Percentiles rank a stretch among this genome's conserved stretches.
These are phyloP conservation scores for Rhamnella rubrinervis DNA, from an alignment of 331 rosid genomes.

Conservation along the genomic window DNA sequence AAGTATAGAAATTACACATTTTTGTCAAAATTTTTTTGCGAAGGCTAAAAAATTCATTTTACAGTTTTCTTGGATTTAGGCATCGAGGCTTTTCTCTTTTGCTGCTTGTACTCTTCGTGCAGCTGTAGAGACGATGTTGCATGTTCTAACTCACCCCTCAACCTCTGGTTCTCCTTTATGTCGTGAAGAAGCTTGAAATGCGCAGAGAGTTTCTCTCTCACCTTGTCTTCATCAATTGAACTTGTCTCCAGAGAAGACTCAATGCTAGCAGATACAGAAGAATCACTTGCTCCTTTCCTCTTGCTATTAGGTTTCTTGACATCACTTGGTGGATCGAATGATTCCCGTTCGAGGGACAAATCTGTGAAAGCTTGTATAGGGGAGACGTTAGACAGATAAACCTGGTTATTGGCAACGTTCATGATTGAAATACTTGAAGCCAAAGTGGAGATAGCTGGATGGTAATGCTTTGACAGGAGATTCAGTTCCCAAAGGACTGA, in stretches of 20 bases:
- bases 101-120: constrained; percentile 64
- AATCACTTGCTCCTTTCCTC: constrained; percentile 42
- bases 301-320: constrained; percentile 42
- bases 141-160: constrained; percentile 64
- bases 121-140: constrained; percentile 50
- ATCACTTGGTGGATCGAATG: constrained; percentile 41
- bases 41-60: neutral
- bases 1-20: neutral
- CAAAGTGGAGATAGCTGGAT: constrained; percentile 70
- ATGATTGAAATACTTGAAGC: constrained; percentile 63
- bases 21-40: neutral
- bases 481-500: constrained; percentile 94
- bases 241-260: constrained; percentile 26
- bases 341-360: constrained; percentile 59
- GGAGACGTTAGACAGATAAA: constrained; percentile 48
- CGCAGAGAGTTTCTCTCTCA: constrained; percentile 53
- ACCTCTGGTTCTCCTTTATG: constrained; percentile 70
- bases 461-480: constrained; percentile 76
- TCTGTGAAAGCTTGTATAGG: constrained; percentile 79
- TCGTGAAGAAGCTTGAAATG: constrained; percentile 65
- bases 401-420: constrained; percentile 57
- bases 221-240: constrained; percentile 49
- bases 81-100: constrained; percentile 36
- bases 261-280: constrained; percentile 26
- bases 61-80: constrained; percentile 23